Conservation (phyloP, 306 rosid species). For the Castanopsis chinensis region DNA sequence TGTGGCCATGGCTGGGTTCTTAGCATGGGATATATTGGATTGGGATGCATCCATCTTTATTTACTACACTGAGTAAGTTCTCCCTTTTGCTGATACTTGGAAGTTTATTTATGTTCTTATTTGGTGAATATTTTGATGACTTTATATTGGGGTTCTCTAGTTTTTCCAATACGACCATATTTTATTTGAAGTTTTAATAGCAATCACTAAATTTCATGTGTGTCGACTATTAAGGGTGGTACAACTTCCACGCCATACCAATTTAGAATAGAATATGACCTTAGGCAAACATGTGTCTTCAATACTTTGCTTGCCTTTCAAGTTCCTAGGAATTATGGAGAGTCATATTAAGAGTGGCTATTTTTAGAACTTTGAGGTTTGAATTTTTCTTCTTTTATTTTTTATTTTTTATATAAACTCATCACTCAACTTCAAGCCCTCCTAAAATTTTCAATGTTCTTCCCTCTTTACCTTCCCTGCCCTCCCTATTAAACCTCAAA, state of each 20-base stretch:
- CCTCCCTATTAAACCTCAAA: no score
- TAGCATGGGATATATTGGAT: conserved; percentile 38
- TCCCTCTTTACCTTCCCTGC: no score
- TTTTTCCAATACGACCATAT: not conserved
- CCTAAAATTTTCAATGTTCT: no score
- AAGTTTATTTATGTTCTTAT: not conserved
- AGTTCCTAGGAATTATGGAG: no score
- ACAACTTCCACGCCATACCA: not conserved
- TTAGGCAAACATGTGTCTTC: no score
- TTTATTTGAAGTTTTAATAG: not conserved
- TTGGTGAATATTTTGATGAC: not conserved
- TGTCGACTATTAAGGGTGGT: not conserved
- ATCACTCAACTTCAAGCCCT: no score
- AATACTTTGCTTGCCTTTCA: no score
- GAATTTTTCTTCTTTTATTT: no score
- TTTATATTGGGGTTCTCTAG: not conserved
- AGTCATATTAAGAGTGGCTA: no score
- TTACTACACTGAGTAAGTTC: conserved; percentile 71
- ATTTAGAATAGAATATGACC: no score
- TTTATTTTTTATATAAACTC: no score
- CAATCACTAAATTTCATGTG: not conserved
- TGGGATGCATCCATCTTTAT: conserved; percentile 48
- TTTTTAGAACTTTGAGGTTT: no score
- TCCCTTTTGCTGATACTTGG: not conserved
- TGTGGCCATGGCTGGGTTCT: conserved; percentile 33